Evolutionary conservation across 2,329 filamentous ascomycete genomes (phyloP).

Genomic region (Aureobasidium subglaciale): DNA sequence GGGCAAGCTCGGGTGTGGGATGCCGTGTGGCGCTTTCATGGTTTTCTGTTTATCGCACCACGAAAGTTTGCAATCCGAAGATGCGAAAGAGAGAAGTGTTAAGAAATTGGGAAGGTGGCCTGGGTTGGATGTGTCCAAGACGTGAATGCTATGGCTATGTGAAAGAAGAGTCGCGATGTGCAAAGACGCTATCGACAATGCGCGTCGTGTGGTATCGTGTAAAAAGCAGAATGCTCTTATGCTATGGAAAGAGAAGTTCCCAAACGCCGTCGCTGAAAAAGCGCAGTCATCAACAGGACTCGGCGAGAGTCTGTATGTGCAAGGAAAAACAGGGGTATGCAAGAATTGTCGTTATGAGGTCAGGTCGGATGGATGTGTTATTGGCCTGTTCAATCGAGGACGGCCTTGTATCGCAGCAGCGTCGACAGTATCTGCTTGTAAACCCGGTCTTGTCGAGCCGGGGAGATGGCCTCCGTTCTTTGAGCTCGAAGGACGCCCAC

Average conservation of each 20-base stretch:
- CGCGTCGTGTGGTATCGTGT: conserved; percentile 4
- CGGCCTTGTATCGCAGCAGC: background rate
- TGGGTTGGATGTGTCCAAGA: too few relatives aligned
- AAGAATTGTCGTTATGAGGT: background rate
- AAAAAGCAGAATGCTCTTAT: background rate
- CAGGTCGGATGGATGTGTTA: background rate
- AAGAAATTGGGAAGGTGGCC: too few relatives aligned
- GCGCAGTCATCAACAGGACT: background rate
- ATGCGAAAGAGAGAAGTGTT: background rate
- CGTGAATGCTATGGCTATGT: background rate
- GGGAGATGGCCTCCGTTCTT: background rate
- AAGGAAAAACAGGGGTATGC: background rate
- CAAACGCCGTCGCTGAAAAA: conserved; percentile 4
- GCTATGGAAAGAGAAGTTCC: background rate
- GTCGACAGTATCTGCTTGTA: background rate
- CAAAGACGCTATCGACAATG: background rate
- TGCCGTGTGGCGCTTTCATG: too few relatives aligned
- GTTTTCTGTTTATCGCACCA: too few relatives aligned
- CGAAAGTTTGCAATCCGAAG: too few relatives aligned
- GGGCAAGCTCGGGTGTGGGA: too few relatives aligned
- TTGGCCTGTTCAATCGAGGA: background rate
- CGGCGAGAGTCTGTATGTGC: background rate
- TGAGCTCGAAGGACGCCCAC: background rate
- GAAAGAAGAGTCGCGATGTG: background rate
- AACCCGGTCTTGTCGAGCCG: background rate